A percentile compares a stretch with the other conserved stretches of the same genome.
Evolutionary conservation across 176 grass and related monocot genomes (phyloP).

Genomic region (Chloris gayana): DNA sequence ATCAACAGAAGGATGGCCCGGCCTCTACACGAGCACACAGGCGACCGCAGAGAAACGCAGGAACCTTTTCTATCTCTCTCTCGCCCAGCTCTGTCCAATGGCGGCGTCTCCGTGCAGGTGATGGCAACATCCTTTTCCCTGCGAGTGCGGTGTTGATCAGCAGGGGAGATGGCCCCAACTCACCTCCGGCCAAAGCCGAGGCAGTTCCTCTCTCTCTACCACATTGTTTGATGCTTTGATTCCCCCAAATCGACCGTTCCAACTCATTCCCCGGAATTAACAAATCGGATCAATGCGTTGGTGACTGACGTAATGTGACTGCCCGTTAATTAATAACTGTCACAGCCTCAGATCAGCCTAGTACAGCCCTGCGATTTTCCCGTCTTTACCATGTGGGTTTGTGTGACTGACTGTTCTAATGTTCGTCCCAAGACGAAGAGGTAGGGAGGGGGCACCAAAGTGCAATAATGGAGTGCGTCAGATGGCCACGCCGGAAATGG

Average conservation of each 20-base stretch:
- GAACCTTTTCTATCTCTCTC: background rate
- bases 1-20: slow-evolving; percentile 16
- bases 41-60: slow-evolving; percentile 3
- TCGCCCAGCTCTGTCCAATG: slow-evolving; percentile 28
- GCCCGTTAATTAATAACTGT: slow-evolving; percentile 39
- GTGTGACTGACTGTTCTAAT: background rate
- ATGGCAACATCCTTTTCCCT: slow-evolving; percentile 25
- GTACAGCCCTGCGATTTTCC: background rate
- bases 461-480: slow-evolving; percentile 60
- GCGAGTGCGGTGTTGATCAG: slow-evolving; percentile 26
- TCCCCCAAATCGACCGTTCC: slow-evolving; percentile 24
- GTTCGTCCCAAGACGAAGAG: slow-evolving; percentile 8
- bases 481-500: slow-evolving; percentile 69
- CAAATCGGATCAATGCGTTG: slow-evolving; percentile 26
- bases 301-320: slow-evolving; percentile 42
- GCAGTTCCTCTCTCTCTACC: background rate
- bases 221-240: slow-evolving; percentile 59
- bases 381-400: background rate
- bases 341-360: slow-evolving; percentile 23
- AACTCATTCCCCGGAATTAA: slow-evolving; percentile 37
- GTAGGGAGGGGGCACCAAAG: slow-evolving; percentile 22
- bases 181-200: slow-evolving; percentile 30
- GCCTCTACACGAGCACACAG: slow-evolving; percentile 41
- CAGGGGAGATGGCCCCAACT: slow-evolving; percentile 31
- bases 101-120: slow-evolving; percentile 40